Evolutionary conservation across 495 filamentous ascomycete genomes (phyloP), one percentile per base, ranked within the genome.

Genomic region (Amorphotheca resinae): DNA sequence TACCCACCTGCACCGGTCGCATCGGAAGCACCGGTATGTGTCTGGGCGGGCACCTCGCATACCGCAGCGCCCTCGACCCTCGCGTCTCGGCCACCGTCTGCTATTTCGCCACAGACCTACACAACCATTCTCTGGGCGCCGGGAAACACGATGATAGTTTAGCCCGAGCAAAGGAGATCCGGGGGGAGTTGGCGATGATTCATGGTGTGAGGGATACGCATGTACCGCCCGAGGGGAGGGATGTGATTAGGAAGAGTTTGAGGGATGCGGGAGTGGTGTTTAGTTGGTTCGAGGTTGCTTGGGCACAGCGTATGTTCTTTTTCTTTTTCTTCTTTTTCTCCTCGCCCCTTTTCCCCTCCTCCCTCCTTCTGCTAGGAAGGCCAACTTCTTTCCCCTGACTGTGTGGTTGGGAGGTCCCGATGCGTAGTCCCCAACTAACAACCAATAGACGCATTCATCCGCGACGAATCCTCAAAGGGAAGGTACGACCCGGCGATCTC

Each of bases 11-110:
- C 60, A 93, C 78, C 17, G 87, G 89, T 23, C 73, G 74, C 9
- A 76, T 96, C 41, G 89, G 89, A 32, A 67, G 83, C 1, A 93
- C 87, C 6, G 89, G 89, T 23, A 96, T 96, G 89, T 95, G 89
- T 60, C 76, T 96, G 2, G 89, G 89, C 40, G 89, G 89, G 3
- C 89, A 96, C 59, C 71, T 95, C 17, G 81, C 89, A 31, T 82
- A 85, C 51, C 76, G 89, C 39, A 86, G 82, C 54, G 84, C 79
- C 42, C 66, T 95, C 38, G 84, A 95, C 57, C 69, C 69, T 17
- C 70, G 87, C 20, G 73, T 95, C 38, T 74, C 69, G 33, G 84
- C 84, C 21, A 72, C 77, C 18, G 82, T 93, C 21, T 80, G 83
- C 50, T 96, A 91, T 64, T 95, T 96, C 64, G 88, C 84, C 1